Percentiles rank a stretch among this genome's conserved stretches.
Conservation (phyloP, 805 yeast genomes). For the Maudiozyma saulgeensis region DNA sequence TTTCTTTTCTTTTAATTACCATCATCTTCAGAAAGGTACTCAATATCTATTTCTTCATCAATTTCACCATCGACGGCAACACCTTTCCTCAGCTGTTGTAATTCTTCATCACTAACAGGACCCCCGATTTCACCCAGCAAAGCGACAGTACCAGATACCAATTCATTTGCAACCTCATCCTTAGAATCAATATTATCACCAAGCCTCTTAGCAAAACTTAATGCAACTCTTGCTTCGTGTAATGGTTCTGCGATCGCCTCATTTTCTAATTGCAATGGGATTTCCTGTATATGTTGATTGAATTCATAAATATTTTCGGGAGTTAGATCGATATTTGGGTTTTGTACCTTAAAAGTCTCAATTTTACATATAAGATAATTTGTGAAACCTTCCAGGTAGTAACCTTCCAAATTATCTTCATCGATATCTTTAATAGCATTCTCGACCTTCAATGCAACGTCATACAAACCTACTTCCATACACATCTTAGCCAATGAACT, state of each 20-base stretch:
- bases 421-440: conserved; percentile 63
- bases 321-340: conserved; percentile 14
- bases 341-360: conserved; percentile 15
- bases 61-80: conserved; percentile 33
- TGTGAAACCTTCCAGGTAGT: conserved; percentile 76
- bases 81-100: conserved; percentile 26
- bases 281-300: conserved; percentile 26
- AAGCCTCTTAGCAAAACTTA: conserved; percentile 34
- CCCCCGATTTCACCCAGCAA: conserved; percentile 55
- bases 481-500: conserved; percentile 63
- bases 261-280: conserved; percentile 32
- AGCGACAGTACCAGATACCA: conserved; percentile 42
- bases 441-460: conserved; percentile 56
- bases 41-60: conserved; percentile 19
- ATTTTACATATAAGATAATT: conserved; percentile 41
- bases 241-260: conserved; percentile 22
- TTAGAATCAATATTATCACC: conserved; percentile 33
- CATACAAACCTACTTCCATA: conserved; percentile 67
- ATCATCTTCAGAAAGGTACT: conserved; percentile 8
- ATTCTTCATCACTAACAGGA: conserved; percentile 35
- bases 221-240: conserved; percentile 32
- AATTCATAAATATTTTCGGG: conserved; percentile 27
- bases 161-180: conserved; percentile 49
- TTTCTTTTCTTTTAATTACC: not conserved
- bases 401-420: conserved; percentile 74